A percentile compares a stretch with the other conserved stretches of the same genome.
These are phyloP conservation scores for Apophysomyces elegans DNA, from an alignment of 371 early-diverging fungal genomes.

Conservation along the genomic window DNA sequence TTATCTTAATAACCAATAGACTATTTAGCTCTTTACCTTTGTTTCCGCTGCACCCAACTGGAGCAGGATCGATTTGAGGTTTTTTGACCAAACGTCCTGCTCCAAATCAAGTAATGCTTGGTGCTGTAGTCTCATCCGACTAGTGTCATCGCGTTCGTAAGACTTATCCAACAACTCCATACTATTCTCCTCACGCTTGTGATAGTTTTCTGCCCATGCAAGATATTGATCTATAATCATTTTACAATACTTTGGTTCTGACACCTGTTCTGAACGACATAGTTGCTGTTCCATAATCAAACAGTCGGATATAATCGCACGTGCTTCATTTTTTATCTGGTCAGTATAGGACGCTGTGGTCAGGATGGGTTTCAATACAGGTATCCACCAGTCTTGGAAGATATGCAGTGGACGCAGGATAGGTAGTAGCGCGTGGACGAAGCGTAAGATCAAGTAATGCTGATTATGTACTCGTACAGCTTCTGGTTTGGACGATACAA, in stretches of 20 bases:
- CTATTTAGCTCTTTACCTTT: conserved; percentile 30
- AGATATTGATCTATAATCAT: conserved; percentile 39
- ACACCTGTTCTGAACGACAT: conserved; percentile 7
- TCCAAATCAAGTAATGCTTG: conserved; percentile 45
- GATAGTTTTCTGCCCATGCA: conserved; percentile 34
- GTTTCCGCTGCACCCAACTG: conserved; percentile 47
- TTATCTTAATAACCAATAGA: too few relatives aligned
- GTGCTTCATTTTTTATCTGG: conserved; percentile 38
- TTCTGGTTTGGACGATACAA: conserved; percentile 33
- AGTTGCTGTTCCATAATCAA: conserved; percentile 38
- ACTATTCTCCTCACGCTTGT: conserved; percentile 26
- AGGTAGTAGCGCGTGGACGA: conserved; percentile 40
- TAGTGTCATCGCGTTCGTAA: conserved; percentile 21
- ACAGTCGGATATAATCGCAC: conserved; percentile 37
- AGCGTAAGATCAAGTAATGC: conserved; percentile 41
- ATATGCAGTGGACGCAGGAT: conserved; percentile 36
- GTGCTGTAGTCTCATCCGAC: conserved; percentile 27
- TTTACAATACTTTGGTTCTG: conserved; percentile 28
- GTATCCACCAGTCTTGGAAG: conserved; percentile 41
- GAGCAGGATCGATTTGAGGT: conserved; percentile 36
- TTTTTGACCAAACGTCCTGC: conserved; percentile 53
- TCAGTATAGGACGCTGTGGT: conserved; percentile 36
- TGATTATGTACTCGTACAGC: conserved; percentile 33
- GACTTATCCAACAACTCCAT: conserved; percentile 23
- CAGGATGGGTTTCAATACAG: conserved; percentile 38